A percentile compares a stretch with the other conserved stretches of the same genome.
phyloP scores from a whole-genome alignment of 1,284 basidiomycete species.

The Sanghuangporus baumii region DNA sequence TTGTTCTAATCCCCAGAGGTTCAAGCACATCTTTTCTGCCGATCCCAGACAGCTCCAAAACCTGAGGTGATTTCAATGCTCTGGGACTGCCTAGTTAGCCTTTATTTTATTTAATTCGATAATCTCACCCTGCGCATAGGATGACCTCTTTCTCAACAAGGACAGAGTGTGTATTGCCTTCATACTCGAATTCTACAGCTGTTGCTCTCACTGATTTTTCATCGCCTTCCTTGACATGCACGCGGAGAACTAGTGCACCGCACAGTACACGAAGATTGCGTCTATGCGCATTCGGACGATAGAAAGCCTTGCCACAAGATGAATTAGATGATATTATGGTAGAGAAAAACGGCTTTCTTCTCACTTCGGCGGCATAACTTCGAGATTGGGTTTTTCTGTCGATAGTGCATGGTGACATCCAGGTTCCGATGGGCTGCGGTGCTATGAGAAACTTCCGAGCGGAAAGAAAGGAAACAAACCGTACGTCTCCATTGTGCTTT shows the following conservation, averaged over 20 bases:
- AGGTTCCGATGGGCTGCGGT: constrained; percentile 14
- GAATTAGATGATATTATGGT: not conserved
- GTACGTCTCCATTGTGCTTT: constrained; percentile 22
- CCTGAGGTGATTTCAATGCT: constrained; percentile 27
- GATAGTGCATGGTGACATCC: constrained; percentile 13
- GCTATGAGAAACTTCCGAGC: not conserved
- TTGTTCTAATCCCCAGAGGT: constrained; percentile 27
- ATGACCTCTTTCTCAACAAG: constrained; percentile 33
- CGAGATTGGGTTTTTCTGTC: constrained; percentile 19
- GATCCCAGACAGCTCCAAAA: constrained; percentile 37
- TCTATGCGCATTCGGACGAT: constrained; percentile 19
- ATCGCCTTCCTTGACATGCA: constrained; percentile 8
- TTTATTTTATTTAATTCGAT: not conserved
- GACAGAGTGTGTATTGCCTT: constrained; percentile 24
- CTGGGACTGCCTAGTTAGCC: constrained; percentile 14
- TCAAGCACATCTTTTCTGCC: constrained; percentile 29
- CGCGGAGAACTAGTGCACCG: constrained; percentile 16
- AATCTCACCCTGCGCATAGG: constrained; percentile 28
- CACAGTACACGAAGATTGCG: constrained; percentile 22
- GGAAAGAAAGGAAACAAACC: not conserved
- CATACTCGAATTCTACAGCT: constrained; percentile 29
- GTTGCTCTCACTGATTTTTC: constrained; percentile 24
- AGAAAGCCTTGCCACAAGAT: constrained; percentile 17
- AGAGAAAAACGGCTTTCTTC: not conserved
- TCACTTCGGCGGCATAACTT: constrained; percentile 21